Evolutionary conservation across 306 rosid genomes (phyloP).

Genomic region (Malus orientalis): DNA sequence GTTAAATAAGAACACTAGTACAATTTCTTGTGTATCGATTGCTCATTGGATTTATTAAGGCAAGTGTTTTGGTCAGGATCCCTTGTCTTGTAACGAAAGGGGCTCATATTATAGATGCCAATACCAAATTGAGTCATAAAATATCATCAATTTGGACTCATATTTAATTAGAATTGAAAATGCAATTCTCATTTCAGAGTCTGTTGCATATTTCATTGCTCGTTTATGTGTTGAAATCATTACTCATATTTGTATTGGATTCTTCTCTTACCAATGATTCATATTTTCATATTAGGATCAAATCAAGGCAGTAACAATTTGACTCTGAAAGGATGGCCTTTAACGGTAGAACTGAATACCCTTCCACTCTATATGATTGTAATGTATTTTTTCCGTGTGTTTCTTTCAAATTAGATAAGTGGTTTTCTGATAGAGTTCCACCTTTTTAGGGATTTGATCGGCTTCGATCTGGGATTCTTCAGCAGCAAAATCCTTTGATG

Average conservation of each 20-base stretch:
- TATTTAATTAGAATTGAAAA: no score
- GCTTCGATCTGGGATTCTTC: constrained; percentile 42
- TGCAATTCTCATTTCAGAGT: neutral
- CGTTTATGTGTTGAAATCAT: neutral
- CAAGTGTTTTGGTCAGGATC: no score
- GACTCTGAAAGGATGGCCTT: constrained; percentile 71
- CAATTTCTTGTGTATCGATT: neutral
- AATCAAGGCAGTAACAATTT: constrained; percentile 51
- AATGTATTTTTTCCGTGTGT: neutral
- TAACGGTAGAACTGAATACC: constrained; percentile 37
- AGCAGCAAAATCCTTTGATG: constrained; percentile 35
- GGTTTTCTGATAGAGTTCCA: constrained; percentile 7
- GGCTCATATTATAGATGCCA: no score
- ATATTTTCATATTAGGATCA: constrained; percentile 34
- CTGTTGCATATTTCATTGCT: neutral
- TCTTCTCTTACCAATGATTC: constrained; percentile 11
- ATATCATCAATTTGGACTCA: neutral
- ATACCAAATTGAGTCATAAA: no score
- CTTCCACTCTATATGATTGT: neutral
- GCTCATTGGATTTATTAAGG: neutral
- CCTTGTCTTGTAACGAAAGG: no score
- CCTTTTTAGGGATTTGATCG: constrained; percentile 50
- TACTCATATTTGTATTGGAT: neutral
- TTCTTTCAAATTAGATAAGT: neutral
- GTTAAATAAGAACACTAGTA: neutral